Evolutionary conservation across 768 basidiomycete species (phyloP), one percentile per base, ranked within the genome.

Genomic region (Pisolithus tinctorius): DNA sequence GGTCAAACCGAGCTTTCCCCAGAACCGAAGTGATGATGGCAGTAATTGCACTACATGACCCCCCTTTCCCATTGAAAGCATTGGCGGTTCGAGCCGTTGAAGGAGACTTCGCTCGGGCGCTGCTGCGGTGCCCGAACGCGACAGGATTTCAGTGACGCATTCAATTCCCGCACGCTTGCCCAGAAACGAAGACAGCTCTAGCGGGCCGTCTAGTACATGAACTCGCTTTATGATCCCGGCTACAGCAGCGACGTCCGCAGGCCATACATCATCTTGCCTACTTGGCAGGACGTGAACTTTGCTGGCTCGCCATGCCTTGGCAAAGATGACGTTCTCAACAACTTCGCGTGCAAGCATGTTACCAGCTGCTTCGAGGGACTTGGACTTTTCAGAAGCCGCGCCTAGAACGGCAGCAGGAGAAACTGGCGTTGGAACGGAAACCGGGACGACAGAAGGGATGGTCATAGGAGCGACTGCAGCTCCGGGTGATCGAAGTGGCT

Each of bases 361-460:
- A 4, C 81, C 88, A 1, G 81, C 80, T 0, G 80, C 78, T 62
- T 89, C 88, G 23, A 91, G 69, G 1, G 79, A 79, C 61, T 80
- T 83, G 3, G 79, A 77, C 54, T 81, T 81, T 61, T 87, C 87
- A 4, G 79, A 78, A 1, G 80, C 71, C 1, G 79, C 75, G 4
- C 84, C 84, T 30, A 87, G 68, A 0, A 74, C 72, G 1, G 86
- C 84, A 4, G 86, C 88, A 17, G 90, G 90, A 0, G 89, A 92
- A 3, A 92, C 87, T 1, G 90, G 90, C 0, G 90, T 93, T 1
- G 88, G 88, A 0, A 84, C 88, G n/a, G 78, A 77, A 3, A 72
- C 71, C 3, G 69, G 69, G 4, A 74, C 61, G 13, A 72, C 65
- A 14, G 70, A 61, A 0, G 73, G 67, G 4, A 74, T 70, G 55